phyloP scores from a whole-genome alignment of 1,284 basidiomycete species.

The Malassezia sp. region DNA sequence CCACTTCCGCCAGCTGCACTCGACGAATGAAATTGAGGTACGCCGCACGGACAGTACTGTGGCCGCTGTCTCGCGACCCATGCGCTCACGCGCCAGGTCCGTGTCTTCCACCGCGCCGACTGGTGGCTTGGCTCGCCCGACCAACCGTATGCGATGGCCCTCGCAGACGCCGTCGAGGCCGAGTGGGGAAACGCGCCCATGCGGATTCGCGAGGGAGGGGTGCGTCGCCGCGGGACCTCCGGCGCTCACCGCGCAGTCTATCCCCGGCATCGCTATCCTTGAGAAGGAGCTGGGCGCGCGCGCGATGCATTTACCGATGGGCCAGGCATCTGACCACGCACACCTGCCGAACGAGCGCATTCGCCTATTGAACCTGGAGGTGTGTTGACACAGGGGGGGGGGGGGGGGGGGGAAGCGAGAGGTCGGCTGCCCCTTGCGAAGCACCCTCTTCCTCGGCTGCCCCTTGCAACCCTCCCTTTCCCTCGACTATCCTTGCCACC shows the following conservation, averaged over 20 bases:
- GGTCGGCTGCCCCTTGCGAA: no score
- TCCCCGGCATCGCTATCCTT: constrained; percentile 74
- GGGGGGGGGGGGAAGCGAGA: constrained; percentile 63
- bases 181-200: constrained; percentile 72
- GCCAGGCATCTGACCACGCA: constrained; percentile 61
- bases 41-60: no score
- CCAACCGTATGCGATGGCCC: constrained; percentile 67
- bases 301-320: constrained; percentile 77
- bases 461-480: no score
- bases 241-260: constrained; percentile 14
- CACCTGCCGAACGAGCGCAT: constrained; percentile 77
- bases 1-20: constrained; percentile 56
- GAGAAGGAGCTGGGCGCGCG: constrained; percentile 69
- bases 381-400: no score
- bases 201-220: constrained; percentile 69
- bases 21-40: constrained; percentile 3
- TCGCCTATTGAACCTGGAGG: constrained; percentile 62
- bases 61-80: constrained; percentile 10
- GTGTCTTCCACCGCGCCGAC: constrained; percentile 71
- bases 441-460: no score
- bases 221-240: constrained; percentile 20
- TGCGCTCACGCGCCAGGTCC: constrained; percentile 51
- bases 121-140: constrained; percentile 90
- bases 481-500: no score
- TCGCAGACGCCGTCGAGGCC: constrained; percentile 67